Conservation (phyloP, 176 grass and related monocot genomes). For the Aegilops tauschii region DNA sequence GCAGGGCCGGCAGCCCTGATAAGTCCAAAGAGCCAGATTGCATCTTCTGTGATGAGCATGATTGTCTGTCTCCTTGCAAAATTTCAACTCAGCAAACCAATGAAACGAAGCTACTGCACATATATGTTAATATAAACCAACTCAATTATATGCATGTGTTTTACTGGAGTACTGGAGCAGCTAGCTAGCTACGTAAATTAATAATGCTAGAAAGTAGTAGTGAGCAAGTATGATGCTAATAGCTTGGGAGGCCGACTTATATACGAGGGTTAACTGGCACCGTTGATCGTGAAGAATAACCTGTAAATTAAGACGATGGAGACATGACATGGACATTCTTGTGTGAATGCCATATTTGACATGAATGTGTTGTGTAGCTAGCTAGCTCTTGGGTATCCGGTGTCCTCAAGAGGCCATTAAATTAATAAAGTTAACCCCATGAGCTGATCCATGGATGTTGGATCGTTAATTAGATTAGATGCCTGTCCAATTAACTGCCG, state of each 20-base stretch:
- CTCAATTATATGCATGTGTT: not conserved
- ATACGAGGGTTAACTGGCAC: not conserved
- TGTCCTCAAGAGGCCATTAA: not conserved
- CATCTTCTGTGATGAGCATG: not conserved
- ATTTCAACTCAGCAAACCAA: not conserved
- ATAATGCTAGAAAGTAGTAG: not conserved
- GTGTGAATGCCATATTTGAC: not conserved
- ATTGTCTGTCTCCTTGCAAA: not conserved
- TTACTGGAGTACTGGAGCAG: not conserved
- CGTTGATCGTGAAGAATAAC: not conserved
- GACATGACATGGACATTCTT: not conserved
- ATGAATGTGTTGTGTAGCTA: not conserved
- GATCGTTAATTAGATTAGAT: not conserved
- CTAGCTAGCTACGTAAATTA: not conserved
- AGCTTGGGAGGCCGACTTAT: not conserved
- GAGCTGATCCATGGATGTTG: not conserved
- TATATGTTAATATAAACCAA: not conserved
- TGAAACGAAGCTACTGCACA: not conserved
- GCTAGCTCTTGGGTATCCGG: not conserved
- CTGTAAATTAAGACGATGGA: not conserved
- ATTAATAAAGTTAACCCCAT: not conserved
- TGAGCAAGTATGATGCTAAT: not conserved
- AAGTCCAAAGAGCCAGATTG: not conserved
- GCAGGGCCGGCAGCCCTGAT: not conserved
- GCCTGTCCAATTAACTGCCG: not conserved